Evolutionary conservation across 1,284 basidiomycete species (phyloP), one percentile per base, ranked within the genome.

Genomic region (Apiotrichum gamsii): DNA sequence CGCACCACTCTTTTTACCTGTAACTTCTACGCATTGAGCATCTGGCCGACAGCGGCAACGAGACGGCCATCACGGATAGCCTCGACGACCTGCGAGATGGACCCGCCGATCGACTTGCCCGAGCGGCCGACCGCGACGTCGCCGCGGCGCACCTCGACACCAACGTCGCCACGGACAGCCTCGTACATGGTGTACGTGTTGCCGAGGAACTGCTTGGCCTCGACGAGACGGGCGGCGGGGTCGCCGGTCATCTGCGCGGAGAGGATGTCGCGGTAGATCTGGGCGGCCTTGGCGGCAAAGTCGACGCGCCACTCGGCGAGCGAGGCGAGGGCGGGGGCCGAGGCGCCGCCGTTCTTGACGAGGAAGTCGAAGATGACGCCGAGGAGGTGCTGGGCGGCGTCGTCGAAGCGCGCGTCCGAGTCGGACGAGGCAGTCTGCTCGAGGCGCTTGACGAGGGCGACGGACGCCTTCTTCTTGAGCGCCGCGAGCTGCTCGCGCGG

Each of bases 1-100:
- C n/a, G n/a, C n/a, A n/a, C n/a, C n/a, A n/a, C n/a, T n/a, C n/a
- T n/a, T n/a, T n/a, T n/a, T n/a, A n/a, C n/a, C n/a, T n/a, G n/a
- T 18, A 23, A 15, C n/a, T n/a, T n/a, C n/a, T n/a, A 34, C 33
- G 29, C 29, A n/a, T 40, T 36, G 23, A 48, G 46, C 40, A 41
- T 41, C 29, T 44, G 16, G 24, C 39, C 42, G 33, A 54, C 45
- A 15, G 52, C 44, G 19, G 29, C 19, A 15, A 54, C 25, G 30
- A 54, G 33, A 21, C 42, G 28, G 38, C 52, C 52, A 48, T 54
- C 47, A 31, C 52, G 48, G 20, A 54, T 40, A 8, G 48, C 52
- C 48, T 54, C 48, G 44, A 54, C 52, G 16, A 54, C 50, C 10
- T 14, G 15, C 25, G 41, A 40, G 31, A 54, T 43, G 30, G 23